phyloP scores from a whole-genome alignment of 1,284 basidiomycete species.

The Rugosomyces carneus region DNA sequence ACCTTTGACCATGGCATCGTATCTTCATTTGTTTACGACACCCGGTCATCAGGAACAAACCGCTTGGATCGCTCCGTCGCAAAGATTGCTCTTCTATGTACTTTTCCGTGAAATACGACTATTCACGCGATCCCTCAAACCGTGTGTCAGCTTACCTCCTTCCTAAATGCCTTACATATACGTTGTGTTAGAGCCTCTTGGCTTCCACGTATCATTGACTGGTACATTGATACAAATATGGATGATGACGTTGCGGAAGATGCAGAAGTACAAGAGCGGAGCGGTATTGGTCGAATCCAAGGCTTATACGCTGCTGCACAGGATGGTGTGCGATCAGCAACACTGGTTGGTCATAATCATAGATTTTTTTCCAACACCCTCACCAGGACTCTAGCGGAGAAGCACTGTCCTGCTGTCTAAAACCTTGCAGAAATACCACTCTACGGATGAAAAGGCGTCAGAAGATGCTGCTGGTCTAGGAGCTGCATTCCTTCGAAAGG shows the following conservation, averaged over 20 bases:
- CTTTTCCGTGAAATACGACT: slow-evolving; percentile 59
- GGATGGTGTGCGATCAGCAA: slow-evolving; percentile 34
- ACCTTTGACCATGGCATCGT: not conserved
- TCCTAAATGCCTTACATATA: not conserved
- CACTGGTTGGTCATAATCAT: slow-evolving; percentile 32
- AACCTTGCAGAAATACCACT: slow-evolving; percentile 15
- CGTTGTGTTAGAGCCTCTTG: slow-evolving; percentile 43
- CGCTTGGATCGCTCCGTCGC: slow-evolving; percentile 42
- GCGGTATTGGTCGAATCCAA: slow-evolving; percentile 38
- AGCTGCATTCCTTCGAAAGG: slow-evolving; percentile 29
- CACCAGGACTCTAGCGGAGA: slow-evolving; percentile 31
- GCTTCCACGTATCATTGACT: slow-evolving; percentile 47
- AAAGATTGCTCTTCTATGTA: slow-evolving; percentile 49
- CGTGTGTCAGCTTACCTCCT: slow-evolving; percentile 34
- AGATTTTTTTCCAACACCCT: too few relatives aligned
- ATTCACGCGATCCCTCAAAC: slow-evolving; percentile 52
- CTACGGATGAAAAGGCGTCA: slow-evolving; percentile 3
- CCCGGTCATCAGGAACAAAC: slow-evolving; percentile 42
- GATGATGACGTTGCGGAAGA: slow-evolving; percentile 31
- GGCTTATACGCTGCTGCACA: slow-evolving; percentile 46
- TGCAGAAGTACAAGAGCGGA: slow-evolving; percentile 37
- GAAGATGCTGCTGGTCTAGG: slow-evolving; percentile 23
- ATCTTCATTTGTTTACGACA: not conserved
- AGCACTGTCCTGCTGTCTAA: slow-evolving; percentile 37
- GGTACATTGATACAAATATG: slow-evolving; percentile 39